Evolutionary conservation across 257 asterid species (phyloP).

Genomic region (Dorcoceras hygrometricum): DNA sequence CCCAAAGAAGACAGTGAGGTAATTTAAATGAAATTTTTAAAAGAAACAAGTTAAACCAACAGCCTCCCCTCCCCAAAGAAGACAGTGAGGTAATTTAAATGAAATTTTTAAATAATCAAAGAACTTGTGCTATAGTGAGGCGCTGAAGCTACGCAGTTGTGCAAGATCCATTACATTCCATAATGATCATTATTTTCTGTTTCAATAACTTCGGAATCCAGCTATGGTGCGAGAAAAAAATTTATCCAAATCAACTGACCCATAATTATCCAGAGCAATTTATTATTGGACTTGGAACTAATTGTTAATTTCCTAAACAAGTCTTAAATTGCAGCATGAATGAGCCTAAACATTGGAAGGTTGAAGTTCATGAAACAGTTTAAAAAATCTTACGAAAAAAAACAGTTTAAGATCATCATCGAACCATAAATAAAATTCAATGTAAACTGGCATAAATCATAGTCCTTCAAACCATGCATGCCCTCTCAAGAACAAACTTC

Average conservation of each 20-base stretch:
- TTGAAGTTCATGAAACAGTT: too few species aligned
- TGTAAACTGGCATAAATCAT: neutral
- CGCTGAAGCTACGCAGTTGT: neutral
- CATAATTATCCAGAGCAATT: neutral
- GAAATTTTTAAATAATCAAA: too few species aligned
- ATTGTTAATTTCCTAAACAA: neutral
- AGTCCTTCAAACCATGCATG: neutral
- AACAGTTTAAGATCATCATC: too few species aligned
- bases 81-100: neutral
- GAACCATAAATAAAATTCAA: neutral
- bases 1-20: neutral
- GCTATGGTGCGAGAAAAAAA: neutral
- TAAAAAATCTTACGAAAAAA: too few species aligned
- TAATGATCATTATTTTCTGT: slow-evolving; percentile 1
- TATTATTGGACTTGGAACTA: slow-evolving; percentile 2
- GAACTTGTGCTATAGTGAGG: neutral
- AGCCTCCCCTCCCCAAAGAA: neutral
- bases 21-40: too few species aligned
- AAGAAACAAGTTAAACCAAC: slow-evolving; percentile 13
- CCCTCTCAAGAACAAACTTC: neutral
- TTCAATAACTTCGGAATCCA: slow-evolving; percentile 2
- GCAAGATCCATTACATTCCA: neutral
- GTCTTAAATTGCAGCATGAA: too few species aligned
- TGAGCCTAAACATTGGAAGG: neutral
- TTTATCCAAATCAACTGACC: neutral